Conservation (phyloP, 1,284 basidiomycete genomes). For the Trichosporon sp. region DNA sequence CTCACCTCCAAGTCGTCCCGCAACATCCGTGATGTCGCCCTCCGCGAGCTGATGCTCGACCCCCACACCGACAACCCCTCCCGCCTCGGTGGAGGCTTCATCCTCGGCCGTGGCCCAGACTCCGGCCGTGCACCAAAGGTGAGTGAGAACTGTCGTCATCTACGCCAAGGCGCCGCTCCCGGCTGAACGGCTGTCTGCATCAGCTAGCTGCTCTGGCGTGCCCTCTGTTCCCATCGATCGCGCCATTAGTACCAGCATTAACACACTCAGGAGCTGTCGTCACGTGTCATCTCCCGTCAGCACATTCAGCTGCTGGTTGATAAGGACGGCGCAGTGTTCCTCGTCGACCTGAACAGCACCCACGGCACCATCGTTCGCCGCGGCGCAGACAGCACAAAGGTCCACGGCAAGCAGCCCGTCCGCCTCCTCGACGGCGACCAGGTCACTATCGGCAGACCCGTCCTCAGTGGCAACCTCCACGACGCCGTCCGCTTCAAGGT, state of each 20-base stretch:
- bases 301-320: slow-evolving; percentile 32
- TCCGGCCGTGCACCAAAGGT: slow-evolving; percentile 3
- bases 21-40: background rate
- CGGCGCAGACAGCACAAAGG: background rate
- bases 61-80: background rate
- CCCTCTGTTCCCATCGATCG: background rate
- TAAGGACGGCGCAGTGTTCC: slow-evolving; percentile 23
- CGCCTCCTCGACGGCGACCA: slow-evolving; percentile 26
- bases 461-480: slow-evolving; percentile 10
- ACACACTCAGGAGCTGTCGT: slow-evolving; percentile 22
- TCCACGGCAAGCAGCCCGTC: slow-evolving; percentile 13
- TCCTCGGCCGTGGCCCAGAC: slow-evolving; percentile 1
- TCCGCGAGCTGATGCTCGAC: slow-evolving; percentile 2
- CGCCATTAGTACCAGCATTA: background rate
- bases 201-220: background rate
- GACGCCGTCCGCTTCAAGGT: slow-evolving; percentile 6
- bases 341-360: slow-evolving; percentile 31
- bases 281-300: slow-evolving; percentile 31
- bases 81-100: slow-evolving; percentile 1
- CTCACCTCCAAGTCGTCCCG: slow-evolving; percentile 1
- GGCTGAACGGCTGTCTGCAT: background rate
- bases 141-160: background rate
- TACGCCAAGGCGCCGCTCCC: background rate
- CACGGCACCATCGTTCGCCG: slow-evolving; percentile 26
- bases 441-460: slow-evolving; percentile 42